Base-by-base conservation (phyloP, 768 basidiomycete species). In the Lactarius trivialis region DNA sequence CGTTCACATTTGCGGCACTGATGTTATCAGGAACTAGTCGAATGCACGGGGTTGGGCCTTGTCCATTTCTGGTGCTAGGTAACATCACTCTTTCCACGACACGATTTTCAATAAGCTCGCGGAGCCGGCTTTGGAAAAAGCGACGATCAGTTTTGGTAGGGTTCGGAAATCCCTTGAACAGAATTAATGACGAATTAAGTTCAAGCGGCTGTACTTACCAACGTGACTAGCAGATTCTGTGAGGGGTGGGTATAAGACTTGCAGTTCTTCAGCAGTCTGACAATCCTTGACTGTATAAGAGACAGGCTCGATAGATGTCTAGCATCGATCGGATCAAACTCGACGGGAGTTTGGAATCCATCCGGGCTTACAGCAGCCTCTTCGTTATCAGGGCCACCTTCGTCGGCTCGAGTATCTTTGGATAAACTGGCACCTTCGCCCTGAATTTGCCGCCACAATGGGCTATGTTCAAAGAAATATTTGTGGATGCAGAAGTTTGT, bases 401-500 rank as follows among this genome's bases (percentile, higher is more conserved):
- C 71, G 19, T 70, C 70, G 15, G 56, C 70, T 64, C 65, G 67
- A 36, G 19, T 60, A 15, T 65, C 69, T 63, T 79, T 76, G n/a
- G 55, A 56, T 43, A 14, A 62, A 64, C 50, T 76, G 73, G 71
- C 75, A 71, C 88, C 88, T 73, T 91, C 90, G 19, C 85, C 82
- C 14, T 84, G 82, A 60, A 93, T 86, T 58, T 80, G 82, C 69
- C 85, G 82, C 91, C 91, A 93, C n/a, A 83, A 77, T 0, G 82
- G 77, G 68, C 82, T 89, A 39, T 81, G 79, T 54, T 91, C 85
- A 69, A 86, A 89, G 71, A 93, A 94, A 70, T 93, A 85, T 68
- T 82, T 88, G 75, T 93, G 93, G 50, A 96, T 83, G 70, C 82
- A 84, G 63, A 89, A 83, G 71, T 94, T 83, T 33, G 84, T 83